Conservation (phyloP, 2,329 filamentous ascomycete species). For the Botryotinia convoluta region DNA sequence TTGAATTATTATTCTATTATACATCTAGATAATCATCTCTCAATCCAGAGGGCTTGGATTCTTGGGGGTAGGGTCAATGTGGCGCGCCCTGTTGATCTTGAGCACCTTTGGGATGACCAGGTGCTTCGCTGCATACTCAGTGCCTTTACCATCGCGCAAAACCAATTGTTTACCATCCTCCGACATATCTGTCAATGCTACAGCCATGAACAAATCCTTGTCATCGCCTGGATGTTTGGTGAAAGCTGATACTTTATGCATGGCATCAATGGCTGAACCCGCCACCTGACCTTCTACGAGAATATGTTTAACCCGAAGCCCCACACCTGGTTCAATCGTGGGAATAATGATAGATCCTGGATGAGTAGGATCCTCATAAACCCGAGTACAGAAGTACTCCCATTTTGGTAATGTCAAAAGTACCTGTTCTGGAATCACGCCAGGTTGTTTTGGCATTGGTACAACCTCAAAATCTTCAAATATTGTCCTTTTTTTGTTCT, state of each 20-base stretch:
- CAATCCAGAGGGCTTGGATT: not conserved
- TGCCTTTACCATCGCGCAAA: constrained; percentile 1
- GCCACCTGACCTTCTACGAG: constrained; percentile 25
- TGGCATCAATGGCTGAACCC: constrained; percentile 20
- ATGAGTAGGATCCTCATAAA: constrained; percentile 22
- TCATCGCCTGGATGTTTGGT: not conserved
- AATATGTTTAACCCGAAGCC: constrained; percentile 24
- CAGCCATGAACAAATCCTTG: not conserved
- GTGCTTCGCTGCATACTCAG: not conserved
- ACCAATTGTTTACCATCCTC: not conserved
- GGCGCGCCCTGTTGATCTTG: not conserved
- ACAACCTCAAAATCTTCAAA: constrained; percentile 29
- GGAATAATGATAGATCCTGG: constrained; percentile 23
- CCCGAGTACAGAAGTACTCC: constrained; percentile 18
- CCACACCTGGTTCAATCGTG: not conserved
- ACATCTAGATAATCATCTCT: not conserved
- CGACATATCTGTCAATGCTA: constrained; percentile 10
- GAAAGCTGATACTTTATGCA: constrained; percentile 15
- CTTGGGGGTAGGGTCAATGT: not conserved
- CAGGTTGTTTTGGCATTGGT: constrained; percentile 6
- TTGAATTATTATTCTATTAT: not conserved
- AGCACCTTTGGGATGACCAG: not conserved
- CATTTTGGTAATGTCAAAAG: not conserved
- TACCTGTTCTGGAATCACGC: constrained; percentile 1
- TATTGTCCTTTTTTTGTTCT: constrained; percentile 29